Conservation (phyloP, 306 rosid species). For the Fragaria ananassa region DNA sequence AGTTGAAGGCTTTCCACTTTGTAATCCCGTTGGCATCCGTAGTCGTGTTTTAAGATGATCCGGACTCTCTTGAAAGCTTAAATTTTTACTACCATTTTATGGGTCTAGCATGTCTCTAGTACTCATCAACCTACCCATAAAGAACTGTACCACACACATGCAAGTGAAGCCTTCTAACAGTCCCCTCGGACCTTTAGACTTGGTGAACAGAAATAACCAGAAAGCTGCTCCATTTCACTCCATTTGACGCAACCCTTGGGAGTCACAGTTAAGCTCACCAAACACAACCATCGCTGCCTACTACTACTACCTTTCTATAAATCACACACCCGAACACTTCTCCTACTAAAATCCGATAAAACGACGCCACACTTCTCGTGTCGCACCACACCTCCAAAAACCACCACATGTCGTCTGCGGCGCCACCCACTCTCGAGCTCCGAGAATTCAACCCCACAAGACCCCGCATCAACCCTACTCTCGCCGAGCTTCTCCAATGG, state of each 20-base stretch:
- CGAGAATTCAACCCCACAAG: constrained; percentile 20
- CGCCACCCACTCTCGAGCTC: constrained; percentile 41
- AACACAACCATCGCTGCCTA: constrained; percentile 19
- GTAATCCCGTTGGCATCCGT: too few relatives aligned
- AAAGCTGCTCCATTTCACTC: constrained; percentile 4
- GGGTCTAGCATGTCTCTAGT: too few relatives aligned
- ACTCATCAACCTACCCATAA: too few relatives aligned
- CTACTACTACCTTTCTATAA: neutral
- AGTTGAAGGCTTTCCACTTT: too few relatives aligned
- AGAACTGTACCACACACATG: too few relatives aligned
- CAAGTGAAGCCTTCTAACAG: neutral
- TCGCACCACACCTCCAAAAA: neutral
- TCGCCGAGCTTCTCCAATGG: constrained; percentile 66
- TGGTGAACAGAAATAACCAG: neutral
- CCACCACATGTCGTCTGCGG: constrained; percentile 20
- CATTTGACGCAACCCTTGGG: constrained; percentile 18
- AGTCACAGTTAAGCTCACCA: constrained; percentile 27
- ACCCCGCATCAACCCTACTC: constrained; percentile 34
- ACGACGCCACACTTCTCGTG: neutral
- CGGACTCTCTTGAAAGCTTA: too few relatives aligned
- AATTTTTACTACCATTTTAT: too few relatives aligned
- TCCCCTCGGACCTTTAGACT: neutral
- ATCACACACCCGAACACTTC: neutral
- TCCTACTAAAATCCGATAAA: neutral
- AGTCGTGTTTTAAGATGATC: too few relatives aligned